Conservation (phyloP, 495 filamentous ascomycete species). For the Hypoxylon lenormandii region DNA sequence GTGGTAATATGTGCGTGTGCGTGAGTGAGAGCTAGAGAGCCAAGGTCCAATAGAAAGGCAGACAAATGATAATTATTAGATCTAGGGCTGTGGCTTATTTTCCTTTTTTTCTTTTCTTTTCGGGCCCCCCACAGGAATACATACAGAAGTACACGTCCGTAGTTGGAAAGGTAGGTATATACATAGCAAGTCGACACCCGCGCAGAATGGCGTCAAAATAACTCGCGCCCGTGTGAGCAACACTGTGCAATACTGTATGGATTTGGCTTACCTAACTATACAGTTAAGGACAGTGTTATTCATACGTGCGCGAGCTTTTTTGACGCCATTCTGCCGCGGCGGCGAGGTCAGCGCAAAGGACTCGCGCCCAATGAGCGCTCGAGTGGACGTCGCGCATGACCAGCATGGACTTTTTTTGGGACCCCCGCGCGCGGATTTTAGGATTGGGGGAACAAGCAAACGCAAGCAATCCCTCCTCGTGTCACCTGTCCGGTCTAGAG, state of each 20-base stretch:
- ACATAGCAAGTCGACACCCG: too few relatives aligned
- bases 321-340: conserved; percentile 28
- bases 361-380: conserved; percentile 29
- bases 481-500: conserved; percentile 24
- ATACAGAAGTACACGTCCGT: not conserved
- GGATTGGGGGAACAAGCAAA: conserved; percentile 22
- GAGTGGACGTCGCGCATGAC: conserved; percentile 37
- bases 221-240: too few relatives aligned
- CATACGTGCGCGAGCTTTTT: too few relatives aligned
- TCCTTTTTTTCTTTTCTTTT: not conserved
- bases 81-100: conserved; percentile 7
- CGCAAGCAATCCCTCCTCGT: conserved; percentile 13
- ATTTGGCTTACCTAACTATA: too few relatives aligned
- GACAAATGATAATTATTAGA: not conserved
- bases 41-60: not conserved
- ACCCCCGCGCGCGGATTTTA: conserved; percentile 26
- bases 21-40: conserved; percentile 14
- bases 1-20: too few relatives aligned
- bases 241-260: too few relatives aligned
- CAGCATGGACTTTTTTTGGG: conserved; percentile 33
- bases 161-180: too few relatives aligned
- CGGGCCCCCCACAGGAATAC: conserved; percentile 30
- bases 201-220: too few relatives aligned
- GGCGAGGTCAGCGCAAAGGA: conserved; percentile 19
- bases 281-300: too few relatives aligned